phyloP scores from a whole-genome alignment of 805 yeast species.

The Candida maesae region DNA sequence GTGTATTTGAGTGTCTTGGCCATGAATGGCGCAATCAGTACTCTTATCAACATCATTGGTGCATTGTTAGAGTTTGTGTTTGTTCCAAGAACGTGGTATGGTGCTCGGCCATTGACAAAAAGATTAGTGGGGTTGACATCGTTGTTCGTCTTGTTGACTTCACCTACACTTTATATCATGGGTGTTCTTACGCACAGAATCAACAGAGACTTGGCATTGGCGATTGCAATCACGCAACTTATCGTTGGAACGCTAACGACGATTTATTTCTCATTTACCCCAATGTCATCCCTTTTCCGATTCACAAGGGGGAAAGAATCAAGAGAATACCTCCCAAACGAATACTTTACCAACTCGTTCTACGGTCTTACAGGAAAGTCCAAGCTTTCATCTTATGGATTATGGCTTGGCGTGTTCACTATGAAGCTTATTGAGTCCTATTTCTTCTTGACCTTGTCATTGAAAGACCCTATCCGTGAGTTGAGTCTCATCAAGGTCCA shows the following conservation, averaged over 20 bases:
- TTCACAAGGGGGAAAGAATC: conserved; percentile 29
- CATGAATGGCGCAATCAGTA: conserved; percentile 62
- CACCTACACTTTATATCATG: conserved; percentile 55
- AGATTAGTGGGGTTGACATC: conserved; percentile 42
- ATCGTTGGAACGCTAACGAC: conserved; percentile 51
- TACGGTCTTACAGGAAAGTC: conserved; percentile 50
- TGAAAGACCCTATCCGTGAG: conserved; percentile 71
- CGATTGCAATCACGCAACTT: conserved; percentile 53
- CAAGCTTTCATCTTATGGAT: conserved; percentile 56
- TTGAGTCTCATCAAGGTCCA: conserved; percentile 51
- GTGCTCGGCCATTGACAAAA: conserved; percentile 54
- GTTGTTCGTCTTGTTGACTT: conserved; percentile 41
- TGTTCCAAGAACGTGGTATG: conserved; percentile 73
- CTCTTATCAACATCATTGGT: conserved; percentile 52
- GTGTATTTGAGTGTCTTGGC: conserved; percentile 56
- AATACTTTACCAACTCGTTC: conserved; percentile 57
- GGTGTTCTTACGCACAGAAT: conserved; percentile 33
- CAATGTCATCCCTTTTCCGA: conserved; percentile 54
- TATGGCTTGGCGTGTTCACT: conserved; percentile 65
- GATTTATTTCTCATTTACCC: conserved; percentile 55
- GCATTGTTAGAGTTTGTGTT: conserved; percentile 53
- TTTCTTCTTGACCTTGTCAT: conserved; percentile 67
- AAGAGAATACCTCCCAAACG: conserved; percentile 48
- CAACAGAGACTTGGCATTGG: conserved; percentile 34
- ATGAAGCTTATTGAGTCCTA: conserved; percentile 76